phyloP scores from a whole-genome alignment of 768 basidiomycete genomes.

The Tulasnella sp. region DNA sequence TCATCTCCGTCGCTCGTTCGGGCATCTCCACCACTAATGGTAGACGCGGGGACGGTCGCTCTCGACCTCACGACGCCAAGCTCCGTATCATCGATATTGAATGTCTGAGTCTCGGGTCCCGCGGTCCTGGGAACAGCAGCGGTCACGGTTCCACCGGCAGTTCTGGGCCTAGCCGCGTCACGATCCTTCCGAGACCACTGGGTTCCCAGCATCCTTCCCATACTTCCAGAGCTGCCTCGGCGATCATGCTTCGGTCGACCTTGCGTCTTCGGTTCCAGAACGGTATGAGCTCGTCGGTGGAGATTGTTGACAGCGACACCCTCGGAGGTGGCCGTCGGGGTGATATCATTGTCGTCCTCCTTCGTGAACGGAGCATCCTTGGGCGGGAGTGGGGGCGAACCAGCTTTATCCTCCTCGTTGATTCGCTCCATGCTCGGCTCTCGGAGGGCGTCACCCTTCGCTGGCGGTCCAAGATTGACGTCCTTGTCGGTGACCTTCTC shows the following conservation, averaged over 20 bases:
- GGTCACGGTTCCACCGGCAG: neutral
- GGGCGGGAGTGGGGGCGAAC: neutral
- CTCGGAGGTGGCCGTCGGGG: conserved; percentile 5
- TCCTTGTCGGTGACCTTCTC: conserved; percentile 43
- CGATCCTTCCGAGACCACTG: conserved; percentile 57
- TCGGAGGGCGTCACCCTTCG: neutral
- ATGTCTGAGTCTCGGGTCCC: neutral
- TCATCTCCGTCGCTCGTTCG: conserved; percentile 11
- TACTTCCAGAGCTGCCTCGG: conserved; percentile 64
- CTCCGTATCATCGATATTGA: conserved; percentile 3
- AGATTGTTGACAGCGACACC: conserved; percentile 43
- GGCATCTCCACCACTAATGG: neutral
- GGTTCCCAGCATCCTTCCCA: conserved; percentile 50
- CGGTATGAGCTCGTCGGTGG: conserved; percentile 73
- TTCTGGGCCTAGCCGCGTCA: conserved; percentile 35
- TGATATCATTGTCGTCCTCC: neutral
- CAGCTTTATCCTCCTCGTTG: conserved; percentile 34
- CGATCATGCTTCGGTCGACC: conserved; percentile 58
- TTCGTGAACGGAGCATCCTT: neutral
- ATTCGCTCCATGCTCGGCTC: conserved; percentile 25
- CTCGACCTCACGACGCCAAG: conserved; percentile 9
- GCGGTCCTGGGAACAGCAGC: neutral
- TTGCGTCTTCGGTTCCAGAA: conserved; percentile 61
- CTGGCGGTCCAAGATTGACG: conserved; percentile 4
- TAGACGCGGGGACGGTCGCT: neutral